A percentile compares a stretch with the other conserved stretches of the same genome.
These are phyloP conservation scores for Quercus lobata DNA, from an alignment of 331 rosid genomes.

Conservation along the genomic window DNA sequence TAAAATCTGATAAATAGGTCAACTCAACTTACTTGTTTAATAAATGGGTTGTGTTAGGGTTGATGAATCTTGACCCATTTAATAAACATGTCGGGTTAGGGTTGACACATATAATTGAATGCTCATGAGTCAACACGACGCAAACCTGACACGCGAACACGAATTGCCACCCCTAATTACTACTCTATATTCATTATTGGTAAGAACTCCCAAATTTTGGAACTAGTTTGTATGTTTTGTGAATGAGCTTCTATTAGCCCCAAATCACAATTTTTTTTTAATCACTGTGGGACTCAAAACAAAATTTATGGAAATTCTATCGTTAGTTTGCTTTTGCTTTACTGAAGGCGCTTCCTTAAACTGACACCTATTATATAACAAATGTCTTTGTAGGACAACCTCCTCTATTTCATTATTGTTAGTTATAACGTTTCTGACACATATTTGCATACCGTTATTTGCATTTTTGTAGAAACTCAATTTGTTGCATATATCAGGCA, in stretches of 20 bases:
- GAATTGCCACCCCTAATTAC: too few species aligned
- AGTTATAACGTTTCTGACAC: background rate
- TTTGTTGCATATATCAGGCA: background rate
- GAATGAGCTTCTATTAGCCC: too few species aligned
- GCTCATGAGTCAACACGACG: rapidly evolving
- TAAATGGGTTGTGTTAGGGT: too few species aligned
- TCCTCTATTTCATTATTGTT: background rate
- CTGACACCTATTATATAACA: background rate
- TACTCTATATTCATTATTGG: too few species aligned
- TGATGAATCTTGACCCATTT: too few species aligned
- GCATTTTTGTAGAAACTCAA: background rate
- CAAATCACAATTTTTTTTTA: background rate
- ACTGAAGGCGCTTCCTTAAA: background rate
- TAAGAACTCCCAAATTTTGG: too few species aligned
- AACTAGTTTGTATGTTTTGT: too few species aligned
- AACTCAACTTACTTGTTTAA: too few species aligned
- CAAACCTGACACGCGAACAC: rapidly evolving
- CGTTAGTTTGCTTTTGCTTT: background rate
- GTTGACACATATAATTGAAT: too few species aligned
- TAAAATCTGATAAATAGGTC: too few species aligned
- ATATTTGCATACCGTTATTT: background rate
- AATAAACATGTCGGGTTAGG: too few species aligned
- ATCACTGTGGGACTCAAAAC: background rate
- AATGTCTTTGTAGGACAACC: background rate
- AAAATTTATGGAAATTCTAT: background rate